Base-by-base conservation (phyloP, 768 basidiomycete species). In the Suillus clintonianus region DNA sequence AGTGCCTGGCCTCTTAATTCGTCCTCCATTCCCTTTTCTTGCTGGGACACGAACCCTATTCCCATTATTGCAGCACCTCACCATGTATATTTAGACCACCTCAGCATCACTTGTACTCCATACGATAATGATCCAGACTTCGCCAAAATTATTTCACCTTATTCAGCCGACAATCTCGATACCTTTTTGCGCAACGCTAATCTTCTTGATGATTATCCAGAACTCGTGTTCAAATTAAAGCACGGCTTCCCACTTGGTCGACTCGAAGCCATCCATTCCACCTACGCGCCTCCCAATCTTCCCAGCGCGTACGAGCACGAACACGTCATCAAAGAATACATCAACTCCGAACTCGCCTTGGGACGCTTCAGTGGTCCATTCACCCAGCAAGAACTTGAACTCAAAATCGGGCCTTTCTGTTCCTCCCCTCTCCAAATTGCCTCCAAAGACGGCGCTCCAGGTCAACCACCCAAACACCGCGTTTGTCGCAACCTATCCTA, bases 401-500 rank as follows among this genome's bases (percentile, higher is more conserved):
- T 0, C 11, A 58, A 58, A 19, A 58, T 58, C 4, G 56, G 56
- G 6, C 37, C 24, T 22, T 58, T 58, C 10, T 22, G 56, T 7
- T 58, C 36, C 11, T 57, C 55, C 15, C 55, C 55, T 17, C 55
- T 57, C 55, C 55, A 57, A 37, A 30, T 57, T 2, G 56, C 22
- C 2, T 3, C 19, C 14, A 58, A 58, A 19, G 24, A 24, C 1
- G 56, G 56, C 0, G 56, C 37, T 14, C 67, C 67, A 0, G 48
- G 27, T 1, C 7, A 59, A 24, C 67, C 62, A 0, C 22, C 50
- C 0, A 72, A 72, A 55, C 41, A 53, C 13, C 30, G 71, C 1
- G 71, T 73, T 9, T 73, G 72, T 42, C 56, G 68, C 0, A 58
- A 73, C 37, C 64, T 73, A 0, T 72, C 68, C 0, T 72, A 73